Base-by-base conservation (phyloP, 441 rosid species). In the Adansonia rubrostipa region DNA sequence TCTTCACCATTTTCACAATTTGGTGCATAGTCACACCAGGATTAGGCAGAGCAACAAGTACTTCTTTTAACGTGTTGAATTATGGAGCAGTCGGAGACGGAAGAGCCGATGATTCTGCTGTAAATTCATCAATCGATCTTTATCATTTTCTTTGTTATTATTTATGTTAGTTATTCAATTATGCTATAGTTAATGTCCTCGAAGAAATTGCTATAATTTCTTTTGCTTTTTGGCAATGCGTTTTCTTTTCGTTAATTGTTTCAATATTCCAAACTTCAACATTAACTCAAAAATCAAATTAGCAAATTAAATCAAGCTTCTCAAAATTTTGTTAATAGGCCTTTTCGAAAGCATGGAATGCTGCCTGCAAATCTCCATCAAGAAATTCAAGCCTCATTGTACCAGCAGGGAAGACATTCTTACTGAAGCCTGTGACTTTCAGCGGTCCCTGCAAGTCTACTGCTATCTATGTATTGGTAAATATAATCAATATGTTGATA, bases 361-460 rank as follows among this genome's bases (percentile, higher is more conserved):
- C 78, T 48, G 76, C 74, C 51, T 86, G 91, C 53, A 19, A 74
- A 14, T 42, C 77, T 58, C 22, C 80, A 36, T 64, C 80, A 3
- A 15, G 28, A 56, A 13, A 17, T 17, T 79, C 81, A 44, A 78
- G 69, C 48, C 68, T 87, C 19, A 33, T 54, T 9, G 54, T 87
- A 15, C 86, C 90, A 28, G 36, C 77, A 44, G 68, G 67, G 1
- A 74, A 77, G 22, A 84, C 80, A 71, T 86, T 84, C 19, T 80
- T 84, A 57, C 77, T 84, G 14, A 79, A 75, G 48, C 87, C 85
- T 67, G 66, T 82, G 9, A 3, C 13, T 6, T 83, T 88, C 72
- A 50, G 45, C 42, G 86, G 89, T 13, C 87, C 90, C 58, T 83
- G 89, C 83, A 77, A 79, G 10, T 66, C 84, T 15, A 53, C 78